These are phyloP conservation scores for Mrakia gelida DNA, from an alignment of 768 basidiomycete genomes.

Conservation along the genomic window DNA sequence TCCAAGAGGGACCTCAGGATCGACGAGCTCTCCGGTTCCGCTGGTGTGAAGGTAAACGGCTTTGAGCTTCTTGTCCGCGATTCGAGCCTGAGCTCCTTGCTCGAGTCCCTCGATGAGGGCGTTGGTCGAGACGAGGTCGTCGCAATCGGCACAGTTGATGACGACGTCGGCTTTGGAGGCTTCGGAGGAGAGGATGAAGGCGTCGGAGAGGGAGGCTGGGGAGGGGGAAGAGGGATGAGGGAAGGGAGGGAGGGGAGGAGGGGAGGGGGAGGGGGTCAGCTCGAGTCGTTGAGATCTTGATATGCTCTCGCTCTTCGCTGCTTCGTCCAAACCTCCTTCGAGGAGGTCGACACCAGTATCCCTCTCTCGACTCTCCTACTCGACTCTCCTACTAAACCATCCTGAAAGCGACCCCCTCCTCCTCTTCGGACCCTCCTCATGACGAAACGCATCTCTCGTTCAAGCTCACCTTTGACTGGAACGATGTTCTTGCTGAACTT, in stretches of 20 bases:
- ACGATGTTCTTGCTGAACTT: slow-evolving; percentile 8
- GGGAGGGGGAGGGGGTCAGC: background rate
- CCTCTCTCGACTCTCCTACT: no score
- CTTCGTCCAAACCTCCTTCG: no score
- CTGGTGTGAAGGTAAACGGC: slow-evolving; percentile 28
- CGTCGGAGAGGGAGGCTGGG: slow-evolving; percentile 21
- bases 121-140: background rate
- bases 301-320: background rate
- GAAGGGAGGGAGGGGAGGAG: background rate
- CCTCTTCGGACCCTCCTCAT: no score
- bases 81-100: background rate
- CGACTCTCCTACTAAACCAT: no score
- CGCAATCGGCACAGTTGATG: slow-evolving; percentile 29
- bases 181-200: slow-evolving; percentile 1
- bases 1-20: slow-evolving; percentile 9
- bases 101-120: slow-evolving; percentile 27
- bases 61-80: slow-evolving; percentile 15
- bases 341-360: no score
- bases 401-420: no score
- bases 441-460: background rate
- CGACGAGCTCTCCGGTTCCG: slow-evolving; percentile 25
- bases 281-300: no score
- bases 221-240: background rate
- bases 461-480: slow-evolving; percentile 23
- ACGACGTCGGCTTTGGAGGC: slow-evolving; percentile 25